phyloP scores from a whole-genome alignment of 768 basidiomycete genomes.

The Suillus tomentosus region DNA sequence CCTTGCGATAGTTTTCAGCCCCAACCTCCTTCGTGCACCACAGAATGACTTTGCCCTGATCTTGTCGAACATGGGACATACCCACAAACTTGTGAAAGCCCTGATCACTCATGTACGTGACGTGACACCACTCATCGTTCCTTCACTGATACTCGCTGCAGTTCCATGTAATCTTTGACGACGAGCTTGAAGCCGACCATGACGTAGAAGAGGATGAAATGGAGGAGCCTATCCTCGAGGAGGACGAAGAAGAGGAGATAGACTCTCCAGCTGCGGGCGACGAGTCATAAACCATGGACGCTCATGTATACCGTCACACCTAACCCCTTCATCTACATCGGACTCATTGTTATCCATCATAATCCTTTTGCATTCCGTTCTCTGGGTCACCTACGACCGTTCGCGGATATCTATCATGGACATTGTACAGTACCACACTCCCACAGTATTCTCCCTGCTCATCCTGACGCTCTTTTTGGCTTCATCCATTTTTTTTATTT shows the following conservation, averaged over 20 bases:
- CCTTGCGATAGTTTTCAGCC: conserved; percentile 84
- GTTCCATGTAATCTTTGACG: conserved; percentile 76
- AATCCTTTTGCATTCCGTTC: conserved; percentile 14
- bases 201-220: conserved; percentile 67
- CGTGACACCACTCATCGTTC: neutral
- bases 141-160: conserved; percentile 23
- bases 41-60: conserved; percentile 79
- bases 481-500: conserved; percentile 11
- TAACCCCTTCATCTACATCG: conserved; percentile 13
- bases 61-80: conserved; percentile 77
- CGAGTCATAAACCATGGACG: conserved; percentile 19
- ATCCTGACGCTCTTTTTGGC: conserved; percentile 9
- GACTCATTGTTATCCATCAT: conserved; percentile 29
- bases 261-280: conserved; percentile 26
- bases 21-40: conserved; percentile 75
- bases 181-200: conserved; percentile 54
- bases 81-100: conserved; percentile 74
- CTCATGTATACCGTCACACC: conserved; percentile 15
- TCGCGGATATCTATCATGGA: conserved; percentile 34
- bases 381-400: conserved; percentile 7
- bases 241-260: conserved; percentile 58
- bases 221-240: conserved; percentile 68
- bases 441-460: conserved; percentile 9
- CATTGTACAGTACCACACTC: conserved; percentile 29
- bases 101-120: conserved; percentile 72